Base-by-base conservation (phyloP, 352 stramenopile genomes). In the Pythium grandisporangium region DNA sequence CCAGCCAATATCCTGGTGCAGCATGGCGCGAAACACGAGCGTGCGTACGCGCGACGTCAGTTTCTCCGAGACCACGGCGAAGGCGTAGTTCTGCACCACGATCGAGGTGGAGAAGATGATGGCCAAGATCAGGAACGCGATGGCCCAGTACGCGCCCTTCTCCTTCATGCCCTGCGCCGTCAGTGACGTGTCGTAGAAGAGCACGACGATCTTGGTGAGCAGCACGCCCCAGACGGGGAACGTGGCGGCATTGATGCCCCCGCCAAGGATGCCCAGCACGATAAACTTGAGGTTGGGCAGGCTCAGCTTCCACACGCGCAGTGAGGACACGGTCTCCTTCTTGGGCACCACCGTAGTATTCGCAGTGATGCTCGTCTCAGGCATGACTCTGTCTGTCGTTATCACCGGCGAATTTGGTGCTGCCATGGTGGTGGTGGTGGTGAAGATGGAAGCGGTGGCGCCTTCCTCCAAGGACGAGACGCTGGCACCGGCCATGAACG, bases 1-100 rank as follows among this genome's bases (percentile, higher is more conserved):
- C 68, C 76, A 93, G 2, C 58, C 73, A 19, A 90, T 57, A 27
- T 93, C 76, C 43, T 89, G 78, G 2, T 48, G 45, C 24, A 94
- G 51, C 57, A 93, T 89, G 4, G 63, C 50, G 11, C 45, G 16
- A 42, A 83, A 90, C 17, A 64, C 62, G 4, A 38, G 27, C 1
- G 41, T 37, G 13, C 76, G 69, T 0, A 92, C 49, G 1, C 71
- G 66, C 32, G 51, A 48, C 12, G 74, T 61, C 19, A 90, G 52
- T 3, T 61, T 54, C 41, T 75, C 58, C 12, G 66, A 66, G 11
- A 67, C 61, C 5, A 80, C 55, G 1, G 43, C 61, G 26, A 89
- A 89, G 6, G 61, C 55, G 30, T 79, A 84, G 36, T 74, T 35
- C 39, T 83, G 58, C 17, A 62, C 52, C 8, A 69, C 45, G 21